Base-by-base conservation (phyloP, 2,329 filamentous ascomycete species). In the Zymoseptoria pseudotritici region DNA sequence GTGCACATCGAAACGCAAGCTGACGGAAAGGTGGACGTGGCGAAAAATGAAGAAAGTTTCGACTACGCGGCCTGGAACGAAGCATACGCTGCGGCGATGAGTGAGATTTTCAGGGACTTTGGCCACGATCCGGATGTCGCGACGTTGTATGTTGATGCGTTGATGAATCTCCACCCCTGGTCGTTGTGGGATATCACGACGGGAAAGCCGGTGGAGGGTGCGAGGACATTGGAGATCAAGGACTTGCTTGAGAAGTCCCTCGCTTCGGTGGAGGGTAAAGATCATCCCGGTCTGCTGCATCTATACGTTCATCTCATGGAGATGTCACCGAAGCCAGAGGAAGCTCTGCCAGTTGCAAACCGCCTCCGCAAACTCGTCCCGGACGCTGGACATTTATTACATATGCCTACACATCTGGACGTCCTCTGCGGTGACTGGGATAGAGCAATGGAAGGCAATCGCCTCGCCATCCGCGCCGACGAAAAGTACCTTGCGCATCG, bases 361-460 rank as follows among this genome's bases (percentile, higher is more conserved):
- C 74, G 77, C 17, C 78, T 91, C 10, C 83, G 87, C 21, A 79
- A 78, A 9, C 78, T 90, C 2, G 82, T 87, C 0, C 87, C 87
- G 0, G 87, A 90, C 69, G 80, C 83, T 0, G 88, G 87, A 0
- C 88, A 91, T 71, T 75, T 90, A 0, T 79, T 85, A 50, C 88
- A 91, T 68, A 92, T 93, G 89, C 88, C 89, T 0, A 85, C 85
- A 0, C 89, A 93, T 71, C 77, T 92, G 42, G 88, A 92, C 70
- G 82, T 90, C 10, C 79, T 91, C 0, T 82, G 86, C 26, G 89
- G 89, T 11, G 83, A 91, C 66, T 92, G 91, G 69, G 77, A 81
- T 29, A 78, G 79, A 8, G 87, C 87, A 4, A 85, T 91, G 56
- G 76, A 77, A 1, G 86, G 86, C 3, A 92, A 92, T 70, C 77